Evolutionary conservation across 1,139 yeast species (phyloP).

Genomic region (Lipomyces yarrowii): DNA sequence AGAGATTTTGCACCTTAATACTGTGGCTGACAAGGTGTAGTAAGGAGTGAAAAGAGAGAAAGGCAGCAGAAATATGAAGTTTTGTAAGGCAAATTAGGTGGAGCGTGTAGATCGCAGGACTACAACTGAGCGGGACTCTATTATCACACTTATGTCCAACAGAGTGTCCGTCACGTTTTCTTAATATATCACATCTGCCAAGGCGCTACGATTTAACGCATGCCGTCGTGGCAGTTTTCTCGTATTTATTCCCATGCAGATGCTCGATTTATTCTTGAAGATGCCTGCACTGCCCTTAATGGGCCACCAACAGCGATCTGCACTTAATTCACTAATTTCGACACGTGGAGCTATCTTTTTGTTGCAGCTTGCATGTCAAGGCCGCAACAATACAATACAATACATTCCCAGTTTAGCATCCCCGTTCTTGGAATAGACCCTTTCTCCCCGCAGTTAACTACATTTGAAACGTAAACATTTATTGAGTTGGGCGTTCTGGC

Average conservation of each 20-base stretch:
- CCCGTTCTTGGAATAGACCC: background rate
- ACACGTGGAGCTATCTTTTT: background rate
- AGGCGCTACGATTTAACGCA: too few species aligned
- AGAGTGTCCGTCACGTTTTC: background rate
- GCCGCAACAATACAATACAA: background rate
- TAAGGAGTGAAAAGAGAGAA: background rate
- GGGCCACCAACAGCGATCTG: background rate
- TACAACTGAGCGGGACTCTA: background rate
- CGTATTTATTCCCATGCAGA: background rate
- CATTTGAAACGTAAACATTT: too few species aligned
- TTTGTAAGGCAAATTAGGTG: background rate
- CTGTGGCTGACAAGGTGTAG: background rate
- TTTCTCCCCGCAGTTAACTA: background rate
- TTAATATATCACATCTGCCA: too few species aligned
- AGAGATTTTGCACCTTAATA: background rate
- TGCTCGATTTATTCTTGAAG: background rate
- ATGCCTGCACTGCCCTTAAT: background rate
- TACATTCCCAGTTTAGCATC: background rate
- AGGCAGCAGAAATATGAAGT: background rate
- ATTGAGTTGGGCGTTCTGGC: background rate
- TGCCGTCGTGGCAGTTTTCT: too few species aligned
- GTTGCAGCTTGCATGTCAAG: background rate
- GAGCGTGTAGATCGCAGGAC: background rate
- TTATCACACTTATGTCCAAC: background rate
- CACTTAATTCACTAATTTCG: background rate